Percentiles rank a stretch among this genome's conserved stretches.
These are phyloP conservation scores for Takashimella koratensis DNA, from an alignment of 1,284 basidiomycete species.

Conservation along the genomic window DNA sequence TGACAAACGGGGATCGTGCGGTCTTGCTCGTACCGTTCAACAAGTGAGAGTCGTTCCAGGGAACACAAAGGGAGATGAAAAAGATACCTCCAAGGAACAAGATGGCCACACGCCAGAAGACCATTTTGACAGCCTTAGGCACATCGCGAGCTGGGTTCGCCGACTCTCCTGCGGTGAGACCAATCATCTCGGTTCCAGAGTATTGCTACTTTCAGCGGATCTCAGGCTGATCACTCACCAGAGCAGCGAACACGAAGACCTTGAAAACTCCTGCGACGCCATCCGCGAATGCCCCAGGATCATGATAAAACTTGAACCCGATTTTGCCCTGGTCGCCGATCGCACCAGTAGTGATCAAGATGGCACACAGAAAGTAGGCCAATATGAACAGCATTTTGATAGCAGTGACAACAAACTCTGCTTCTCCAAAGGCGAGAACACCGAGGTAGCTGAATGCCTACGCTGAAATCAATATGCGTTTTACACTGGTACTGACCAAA, in stretches of 20 bases:
- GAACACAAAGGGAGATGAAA: not conserved
- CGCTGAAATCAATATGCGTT: not conserved
- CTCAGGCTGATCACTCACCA: no score
- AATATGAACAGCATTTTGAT: constrained; percentile 1
- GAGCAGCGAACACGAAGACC: no score
- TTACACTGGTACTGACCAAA: no score
- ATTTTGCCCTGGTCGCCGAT: not conserved
- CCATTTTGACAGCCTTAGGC: constrained; percentile 67
- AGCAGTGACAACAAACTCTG: not conserved
- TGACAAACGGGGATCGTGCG: not conserved
- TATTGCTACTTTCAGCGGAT: no score
- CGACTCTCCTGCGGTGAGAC: constrained; percentile 50
- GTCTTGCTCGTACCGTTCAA: not conserved
- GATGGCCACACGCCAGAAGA: constrained; percentile 67
- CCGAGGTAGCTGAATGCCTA: constrained; percentile 1
- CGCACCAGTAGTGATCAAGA: constrained; percentile 1
- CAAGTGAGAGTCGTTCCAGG: not conserved
- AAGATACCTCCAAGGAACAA: constrained; percentile 66
- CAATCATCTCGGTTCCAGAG: constrained; percentile 49
- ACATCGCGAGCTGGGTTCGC: constrained; percentile 69
- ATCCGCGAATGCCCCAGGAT: not conserved
- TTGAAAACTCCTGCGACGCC: not conserved
- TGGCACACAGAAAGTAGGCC: constrained; percentile 1
- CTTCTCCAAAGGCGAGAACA: not conserved
- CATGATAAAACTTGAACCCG: not conserved